phyloP scores from a whole-genome alignment of 192 early-diverging fungal genomes.

The Chytriomyces hyalinus region DNA sequence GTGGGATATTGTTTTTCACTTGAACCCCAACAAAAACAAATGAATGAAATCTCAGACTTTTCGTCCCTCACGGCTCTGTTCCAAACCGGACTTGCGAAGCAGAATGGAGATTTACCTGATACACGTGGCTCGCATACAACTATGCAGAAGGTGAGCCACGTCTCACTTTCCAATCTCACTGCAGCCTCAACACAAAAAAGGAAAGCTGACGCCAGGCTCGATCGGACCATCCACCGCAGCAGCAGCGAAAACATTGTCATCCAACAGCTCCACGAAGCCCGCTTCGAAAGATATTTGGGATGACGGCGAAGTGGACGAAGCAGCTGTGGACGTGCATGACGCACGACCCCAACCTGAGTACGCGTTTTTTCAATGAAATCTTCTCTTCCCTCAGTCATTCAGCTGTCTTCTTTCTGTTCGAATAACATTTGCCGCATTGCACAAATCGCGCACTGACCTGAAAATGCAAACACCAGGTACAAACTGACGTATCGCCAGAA shows the following conservation, averaged over 20 bases:
- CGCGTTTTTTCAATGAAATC: background rate
- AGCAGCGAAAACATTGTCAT: background rate
- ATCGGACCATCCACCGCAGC: constrained; percentile 3
- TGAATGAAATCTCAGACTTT: constrained; percentile 23
- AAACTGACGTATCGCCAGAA: constrained; percentile 32
- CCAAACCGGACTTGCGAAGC: constrained; percentile 14
- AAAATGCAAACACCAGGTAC: constrained; percentile 8
- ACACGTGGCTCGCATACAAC: too few relatives aligned
- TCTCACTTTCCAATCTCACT: too few relatives aligned
- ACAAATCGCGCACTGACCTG: background rate
- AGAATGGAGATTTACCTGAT: background rate
- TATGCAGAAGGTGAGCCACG: too few relatives aligned
- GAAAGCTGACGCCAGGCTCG: constrained; percentile 22
- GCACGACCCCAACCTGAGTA: constrained; percentile 33
- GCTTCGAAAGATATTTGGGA: constrained; percentile 34
- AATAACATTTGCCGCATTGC: background rate
- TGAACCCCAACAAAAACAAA: background rate
- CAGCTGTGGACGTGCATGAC: constrained; percentile 14
- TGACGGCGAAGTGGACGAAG: constrained; percentile 22
- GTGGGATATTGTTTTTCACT: background rate
- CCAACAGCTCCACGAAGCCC: background rate
- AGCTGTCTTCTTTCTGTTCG: too few relatives aligned
- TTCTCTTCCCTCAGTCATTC: background rate
- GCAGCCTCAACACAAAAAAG: background rate
- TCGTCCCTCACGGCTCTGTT: constrained; percentile 28